These are phyloP conservation scores for Cicer bijugum DNA, from an alignment of 306 rosid genomes.

Conservation along the genomic window DNA sequence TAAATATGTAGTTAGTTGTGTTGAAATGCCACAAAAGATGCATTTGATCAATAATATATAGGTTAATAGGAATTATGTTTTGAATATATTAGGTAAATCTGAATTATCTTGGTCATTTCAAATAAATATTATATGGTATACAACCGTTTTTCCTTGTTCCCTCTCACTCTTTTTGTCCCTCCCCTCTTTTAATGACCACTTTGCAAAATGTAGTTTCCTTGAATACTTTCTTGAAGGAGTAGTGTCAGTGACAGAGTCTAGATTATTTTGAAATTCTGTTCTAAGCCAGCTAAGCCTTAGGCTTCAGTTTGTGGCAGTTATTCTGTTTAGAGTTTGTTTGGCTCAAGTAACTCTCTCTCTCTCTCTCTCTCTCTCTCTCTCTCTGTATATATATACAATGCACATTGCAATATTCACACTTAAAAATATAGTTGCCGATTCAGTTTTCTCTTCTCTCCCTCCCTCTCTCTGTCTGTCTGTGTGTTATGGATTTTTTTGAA, in stretches of 20 bases:
- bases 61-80: constrained; percentile 31
- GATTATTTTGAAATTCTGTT: not conserved
- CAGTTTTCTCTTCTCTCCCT: not conserved
- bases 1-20: constrained; percentile 20
- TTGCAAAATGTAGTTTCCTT: constrained; percentile 14
- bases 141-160: constrained; percentile 2
- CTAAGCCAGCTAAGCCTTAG: not conserved
- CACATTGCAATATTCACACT: not conserved
- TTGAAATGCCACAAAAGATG: constrained; percentile 28
- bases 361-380: not conserved
- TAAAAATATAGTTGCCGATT: not conserved
- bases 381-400: not conserved
- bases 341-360: not conserved
- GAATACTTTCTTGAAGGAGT: not conserved
- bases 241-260: not conserved
- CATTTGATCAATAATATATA: constrained; percentile 11
- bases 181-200: constrained; percentile 28
- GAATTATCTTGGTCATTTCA: constrained; percentile 16
- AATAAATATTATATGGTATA: not conserved
- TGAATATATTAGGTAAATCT: constrained; percentile 1
- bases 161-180: constrained; percentile 11
- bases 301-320: not conserved
- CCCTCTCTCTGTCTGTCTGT: not conserved
- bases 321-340: constrained; percentile 8
- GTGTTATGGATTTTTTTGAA: not conserved